A percentile compares a stretch with the other conserved stretches of the same genome.
These are phyloP conservation scores for Fusarium lateritium DNA, from an alignment of 2,329 filamentous ascomycete genomes.

Conservation along the genomic window DNA sequence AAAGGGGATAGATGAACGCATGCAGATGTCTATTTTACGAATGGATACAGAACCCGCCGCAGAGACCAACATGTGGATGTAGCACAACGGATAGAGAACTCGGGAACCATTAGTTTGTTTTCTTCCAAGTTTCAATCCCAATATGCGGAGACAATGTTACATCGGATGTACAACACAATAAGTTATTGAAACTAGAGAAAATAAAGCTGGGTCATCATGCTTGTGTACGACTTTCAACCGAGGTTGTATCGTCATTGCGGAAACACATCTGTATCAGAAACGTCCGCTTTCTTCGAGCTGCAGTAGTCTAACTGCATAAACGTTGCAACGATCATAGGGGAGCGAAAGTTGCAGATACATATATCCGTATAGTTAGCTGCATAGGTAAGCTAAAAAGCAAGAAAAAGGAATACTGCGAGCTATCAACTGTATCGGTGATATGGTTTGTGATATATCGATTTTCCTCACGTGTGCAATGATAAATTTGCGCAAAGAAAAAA, in stretches of 20 bases:
- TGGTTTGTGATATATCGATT: slow-evolving; percentile 34
- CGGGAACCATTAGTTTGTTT: neutral
- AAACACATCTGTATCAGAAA: slow-evolving; percentile 4
- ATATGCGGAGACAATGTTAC: slow-evolving; percentile 17
- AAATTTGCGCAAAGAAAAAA: slow-evolving; percentile 13
- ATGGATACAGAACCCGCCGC: slow-evolving; percentile 4
- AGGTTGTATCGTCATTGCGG: slow-evolving; percentile 2
- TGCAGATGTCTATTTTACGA: neutral
- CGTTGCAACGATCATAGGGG: neutral
- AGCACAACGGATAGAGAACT: neutral
- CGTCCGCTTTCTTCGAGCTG: neutral
- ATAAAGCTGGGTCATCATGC: neutral
- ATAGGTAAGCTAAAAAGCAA: slow-evolving; percentile 6
- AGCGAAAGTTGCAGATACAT: neutral
- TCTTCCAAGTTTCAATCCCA: neutral
- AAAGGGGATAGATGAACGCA: slow-evolving; percentile 3
- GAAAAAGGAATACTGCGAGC: slow-evolving; percentile 1
- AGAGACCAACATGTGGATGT: neutral
- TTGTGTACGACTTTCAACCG: neutral
- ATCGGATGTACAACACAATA: neutral
- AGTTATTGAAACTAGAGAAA: neutral
- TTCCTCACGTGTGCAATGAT: slow-evolving; percentile 2
- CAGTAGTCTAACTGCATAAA: slow-evolving; percentile 8
- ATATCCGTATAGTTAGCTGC: neutral
- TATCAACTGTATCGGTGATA: neutral